Evolutionary conservation across 192 early-diverging fungal genomes (phyloP).

Genomic region (Podila epigama): DNA sequence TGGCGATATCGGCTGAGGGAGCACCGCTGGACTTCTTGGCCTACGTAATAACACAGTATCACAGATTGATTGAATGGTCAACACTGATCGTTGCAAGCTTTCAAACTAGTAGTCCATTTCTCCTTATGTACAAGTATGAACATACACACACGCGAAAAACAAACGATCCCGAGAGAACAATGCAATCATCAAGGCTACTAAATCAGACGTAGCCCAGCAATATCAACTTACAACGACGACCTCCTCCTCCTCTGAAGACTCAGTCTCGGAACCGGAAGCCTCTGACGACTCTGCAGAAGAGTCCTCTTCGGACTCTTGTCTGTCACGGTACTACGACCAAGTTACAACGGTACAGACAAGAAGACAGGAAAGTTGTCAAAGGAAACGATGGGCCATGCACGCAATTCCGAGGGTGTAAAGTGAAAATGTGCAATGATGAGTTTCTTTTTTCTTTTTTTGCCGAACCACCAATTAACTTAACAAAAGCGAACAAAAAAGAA

Average conservation of each 20-base stretch:
- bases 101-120: no score
- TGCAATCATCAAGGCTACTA: not conserved
- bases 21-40: slow-evolving; percentile 16
- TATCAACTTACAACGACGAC: slow-evolving; percentile 10
- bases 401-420: no score
- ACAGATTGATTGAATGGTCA: no score
- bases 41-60: not conserved
- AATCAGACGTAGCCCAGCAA: no score
- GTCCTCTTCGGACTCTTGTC: slow-evolving; percentile 38
- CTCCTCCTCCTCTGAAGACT: slow-evolving; percentile 40
- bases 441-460: no score
- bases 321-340: slow-evolving; percentile 29
- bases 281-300: slow-evolving; percentile 39
- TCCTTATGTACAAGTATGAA: not conserved
- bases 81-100: no score
- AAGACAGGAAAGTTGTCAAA: not conserved
- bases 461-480: not conserved
- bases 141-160: not conserved
- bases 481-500: not conserved
- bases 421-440: no score
- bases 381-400: no score
- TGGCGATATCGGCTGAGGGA: slow-evolving; percentile 19
- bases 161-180: not conserved
- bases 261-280: slow-evolving; percentile 29
- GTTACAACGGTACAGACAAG: not conserved